phyloP scores from a whole-genome alignment of 352 stramenopile species.

The Phytophthora meadii region DNA sequence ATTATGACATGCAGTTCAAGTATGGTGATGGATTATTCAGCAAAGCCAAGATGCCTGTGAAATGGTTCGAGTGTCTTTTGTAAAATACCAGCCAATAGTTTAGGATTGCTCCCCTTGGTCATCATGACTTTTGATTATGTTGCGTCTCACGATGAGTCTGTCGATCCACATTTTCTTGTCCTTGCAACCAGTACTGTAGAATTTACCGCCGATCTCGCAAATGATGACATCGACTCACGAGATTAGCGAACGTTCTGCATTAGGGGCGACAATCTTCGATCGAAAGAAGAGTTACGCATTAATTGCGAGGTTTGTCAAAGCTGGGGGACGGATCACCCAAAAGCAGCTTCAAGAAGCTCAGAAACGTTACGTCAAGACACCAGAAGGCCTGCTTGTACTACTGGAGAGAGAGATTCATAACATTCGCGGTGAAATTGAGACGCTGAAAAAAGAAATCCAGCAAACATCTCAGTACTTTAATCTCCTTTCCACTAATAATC shows the following conservation, averaged over 20 bases:
- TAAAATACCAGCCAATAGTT: constrained; percentile 13
- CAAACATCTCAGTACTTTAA: too few relatives aligned
- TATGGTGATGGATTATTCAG: constrained; percentile 47
- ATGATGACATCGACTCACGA: too few relatives aligned
- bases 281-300: not conserved
- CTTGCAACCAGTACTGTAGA: too few relatives aligned
- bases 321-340: not conserved
- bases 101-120: too few relatives aligned
- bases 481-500: too few relatives aligned
- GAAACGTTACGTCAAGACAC: not conserved
- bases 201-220: too few relatives aligned
- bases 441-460: not conserved
- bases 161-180: too few relatives aligned
- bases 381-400: not conserved
- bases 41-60: constrained; percentile 50
- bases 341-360: not conserved
- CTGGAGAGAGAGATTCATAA: not conserved
- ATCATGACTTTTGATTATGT: too few relatives aligned
- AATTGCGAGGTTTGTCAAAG: not conserved
- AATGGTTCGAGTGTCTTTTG: constrained; percentile 64
- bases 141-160: too few relatives aligned
- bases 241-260: too few relatives aligned
- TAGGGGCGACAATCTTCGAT: too few relatives aligned
- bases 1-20: constrained; percentile 50
- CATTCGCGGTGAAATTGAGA: not conserved